phyloP scores from a whole-genome alignment of 805 yeast genomes.

The Ogataea saltuana region DNA sequence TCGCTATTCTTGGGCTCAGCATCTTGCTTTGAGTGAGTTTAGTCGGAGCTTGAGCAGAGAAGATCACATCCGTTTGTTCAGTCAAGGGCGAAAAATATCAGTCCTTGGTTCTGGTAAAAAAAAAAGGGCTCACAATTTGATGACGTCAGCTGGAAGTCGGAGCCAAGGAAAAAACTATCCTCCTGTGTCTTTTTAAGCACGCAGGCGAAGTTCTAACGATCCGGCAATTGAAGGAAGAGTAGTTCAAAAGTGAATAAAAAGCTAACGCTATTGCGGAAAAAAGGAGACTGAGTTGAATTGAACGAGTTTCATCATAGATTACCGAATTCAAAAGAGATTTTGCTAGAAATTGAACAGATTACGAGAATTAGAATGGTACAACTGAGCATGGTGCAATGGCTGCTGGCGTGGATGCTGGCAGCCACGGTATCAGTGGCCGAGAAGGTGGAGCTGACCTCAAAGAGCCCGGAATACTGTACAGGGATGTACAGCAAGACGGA shows the following conservation, averaged over 20 bases:
- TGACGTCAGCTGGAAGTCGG: conserved; percentile 1
- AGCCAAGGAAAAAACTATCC: background rate
- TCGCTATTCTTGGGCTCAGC: background rate
- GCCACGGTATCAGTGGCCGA: conserved; percentile 38
- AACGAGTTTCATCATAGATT: too few species aligned
- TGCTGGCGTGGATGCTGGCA: conserved; percentile 7
- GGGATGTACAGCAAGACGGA: conserved; percentile 88
- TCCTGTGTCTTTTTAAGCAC: background rate
- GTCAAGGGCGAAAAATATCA: too few species aligned
- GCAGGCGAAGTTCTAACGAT: background rate
- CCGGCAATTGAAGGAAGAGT: background rate
- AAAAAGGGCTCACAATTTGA: background rate
- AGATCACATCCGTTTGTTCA: background rate
- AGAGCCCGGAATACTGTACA: conserved; percentile 69
- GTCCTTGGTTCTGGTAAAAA: background rate
- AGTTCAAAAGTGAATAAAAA: too few species aligned
- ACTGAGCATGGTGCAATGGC: conserved; percentile 1
- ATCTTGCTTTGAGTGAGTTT: background rate
- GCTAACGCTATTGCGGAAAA: too few species aligned
- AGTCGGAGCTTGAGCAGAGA: background rate
- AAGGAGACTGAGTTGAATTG: too few species aligned
- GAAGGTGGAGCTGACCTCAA: conserved; percentile 49
- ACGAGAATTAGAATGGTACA: conserved; percentile 1
- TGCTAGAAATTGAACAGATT: background rate
- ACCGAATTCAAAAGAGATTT: too few species aligned